Base-by-base conservation (phyloP, 2,329 filamentous ascomycete species). In the Diaporthe sp. region DNA sequence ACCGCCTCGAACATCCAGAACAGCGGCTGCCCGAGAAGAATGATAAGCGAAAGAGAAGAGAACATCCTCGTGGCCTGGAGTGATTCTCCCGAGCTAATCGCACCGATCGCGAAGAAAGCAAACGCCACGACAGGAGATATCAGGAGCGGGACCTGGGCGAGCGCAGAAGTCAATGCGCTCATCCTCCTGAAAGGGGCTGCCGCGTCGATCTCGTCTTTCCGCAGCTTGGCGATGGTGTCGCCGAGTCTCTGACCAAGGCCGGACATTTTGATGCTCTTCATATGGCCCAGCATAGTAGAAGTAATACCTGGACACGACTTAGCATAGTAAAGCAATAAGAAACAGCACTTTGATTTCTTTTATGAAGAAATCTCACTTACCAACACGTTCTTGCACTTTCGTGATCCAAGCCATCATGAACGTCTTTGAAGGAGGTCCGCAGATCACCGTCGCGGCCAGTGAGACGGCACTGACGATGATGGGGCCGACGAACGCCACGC, bases 211-310 rank as follows among this genome's bases (percentile, higher is more conserved):
- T 87, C 85, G 17, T 83, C 79, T 6, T 82, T 75, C 3, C 86
- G 83, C 9, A 84, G 78, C 10, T 73, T 65, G 13, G 80, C 77
- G n/a, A 85, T 80, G 7, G 47, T 70, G 34, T 22, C 15, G 31
- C 65, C 65, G 28, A 70, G 47, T 15, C 22, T 70, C 44, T 82
- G 78, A 1, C 84, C 78, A 0, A 87, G 78, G 6, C 85, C 85
- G 0, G 84, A 84, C 77, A 86, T 84, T 77, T 85, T 86, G 72
- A 86, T 84, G 72, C 82, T 84, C 77, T 87, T 87, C 77, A 86
- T 85, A 9, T 83, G 82, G 1, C 83, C 83, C 60, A 87, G 82
- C 72, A 85, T 78, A 1, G 79, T 78, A 25, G 65, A 70, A 22
- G 65, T 70, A 15, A 70, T 70, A 25, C 44, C 63, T 68, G 47